Evolutionary conservation across 768 basidiomycete species (phyloP), one percentile per base, ranked within the genome.

Genomic region (Auricularia sp.): DNA sequence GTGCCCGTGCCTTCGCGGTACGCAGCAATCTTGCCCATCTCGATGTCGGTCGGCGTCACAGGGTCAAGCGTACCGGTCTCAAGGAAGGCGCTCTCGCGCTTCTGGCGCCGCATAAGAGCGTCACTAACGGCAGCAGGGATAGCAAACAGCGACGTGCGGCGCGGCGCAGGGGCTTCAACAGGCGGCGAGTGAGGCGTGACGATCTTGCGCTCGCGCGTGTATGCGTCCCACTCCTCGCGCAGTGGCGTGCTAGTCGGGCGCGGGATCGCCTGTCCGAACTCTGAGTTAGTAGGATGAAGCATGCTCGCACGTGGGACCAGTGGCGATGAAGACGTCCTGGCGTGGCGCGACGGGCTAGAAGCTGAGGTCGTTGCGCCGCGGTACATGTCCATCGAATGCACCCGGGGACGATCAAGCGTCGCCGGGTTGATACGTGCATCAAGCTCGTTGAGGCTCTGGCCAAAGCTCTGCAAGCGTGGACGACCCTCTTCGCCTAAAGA

Each of bases 171-270:
- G 69, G 54, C 54, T 63, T 76, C 71, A 56, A 77, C 68, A 34
- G 82, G 78, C 7, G 83, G 82, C n/a, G 87, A 82, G 10, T 92
- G 91, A 54, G 92, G 92, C 70, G 91, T 89, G 66, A 94, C 75
- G 16, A 97, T 79, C 71, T 89, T 92, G 64, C 94, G 84, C 62
- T 95, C 91, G 56, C 85, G 85, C 61, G 94, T 82, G 73, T 97
- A 96, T 54, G 82, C 76, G 67, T 95, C 89, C 94, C 94, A 97
- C 68, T 90, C 87, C 54, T 89, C 85, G 61, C 82, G 83, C 47
- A 89, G 75, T n/a, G 89, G 89, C 4, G 80, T 86, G 69, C 88
- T 90, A 0, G 84, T 87, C 16, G 90, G 88, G 45, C 89, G 81
- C 64, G 81, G 80, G 63, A 89, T 85, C 1, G 85, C 78, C 63